Evolutionary conservation across 2,329 filamentous ascomycete genomes (phyloP).

Genomic region (Ascochyta fabae): DNA sequence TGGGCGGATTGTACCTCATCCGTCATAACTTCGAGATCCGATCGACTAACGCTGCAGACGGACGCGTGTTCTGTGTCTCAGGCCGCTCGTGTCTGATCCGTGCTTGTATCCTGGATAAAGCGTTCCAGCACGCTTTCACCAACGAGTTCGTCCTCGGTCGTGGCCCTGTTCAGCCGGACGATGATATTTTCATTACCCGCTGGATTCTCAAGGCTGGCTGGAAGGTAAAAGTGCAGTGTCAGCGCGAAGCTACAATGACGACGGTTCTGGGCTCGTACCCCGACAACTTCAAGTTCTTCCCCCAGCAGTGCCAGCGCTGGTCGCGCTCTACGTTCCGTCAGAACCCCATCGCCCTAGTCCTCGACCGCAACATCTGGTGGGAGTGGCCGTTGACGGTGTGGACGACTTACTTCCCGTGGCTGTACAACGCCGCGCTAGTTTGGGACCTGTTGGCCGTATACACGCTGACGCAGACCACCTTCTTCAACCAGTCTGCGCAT

Average conservation of each 20-base stretch:
- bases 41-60: constrained; percentile 40
- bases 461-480: constrained; percentile 11
- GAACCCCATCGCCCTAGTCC: constrained; percentile 29
- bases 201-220: constrained; percentile 56
- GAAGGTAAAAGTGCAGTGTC: constrained; percentile 61
- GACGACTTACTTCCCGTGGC: constrained; percentile 35
- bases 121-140: constrained; percentile 28
- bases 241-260: constrained; percentile 55
- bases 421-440: constrained; percentile 32
- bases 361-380: constrained; percentile 32
- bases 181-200: constrained; percentile 59
- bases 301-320: constrained; percentile 35
- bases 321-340: constrained; percentile 33
- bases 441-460: constrained; percentile 28
- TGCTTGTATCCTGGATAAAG: constrained; percentile 27
- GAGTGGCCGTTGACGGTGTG: constrained; percentile 31
- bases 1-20: constrained; percentile 35
- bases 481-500: constrained; percentile 14
- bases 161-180: constrained; percentile 35
- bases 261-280: constrained; percentile 52
- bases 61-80: constrained; percentile 42
- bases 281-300: constrained; percentile 25
- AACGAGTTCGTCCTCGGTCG: constrained; percentile 30
- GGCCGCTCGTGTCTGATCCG: constrained; percentile 39
- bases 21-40: constrained; percentile 46